These are phyloP conservation scores for Crithidia sp. DNA, from an alignment of 208 protist genomes.

Conservation along the genomic window DNA sequence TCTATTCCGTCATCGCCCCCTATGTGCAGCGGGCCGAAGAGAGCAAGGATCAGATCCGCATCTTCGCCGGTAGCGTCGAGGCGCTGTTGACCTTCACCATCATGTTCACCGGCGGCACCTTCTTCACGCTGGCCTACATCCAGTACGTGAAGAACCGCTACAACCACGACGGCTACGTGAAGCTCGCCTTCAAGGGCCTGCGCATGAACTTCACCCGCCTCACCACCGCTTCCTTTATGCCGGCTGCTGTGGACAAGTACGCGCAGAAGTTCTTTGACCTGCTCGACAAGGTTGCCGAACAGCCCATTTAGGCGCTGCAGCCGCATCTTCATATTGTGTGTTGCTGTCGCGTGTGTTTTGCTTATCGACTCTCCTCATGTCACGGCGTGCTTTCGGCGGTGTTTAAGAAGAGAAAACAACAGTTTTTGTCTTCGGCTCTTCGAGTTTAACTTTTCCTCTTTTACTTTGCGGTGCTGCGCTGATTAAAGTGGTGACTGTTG, in stretches of 20 bases:
- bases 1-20: constrained; percentile 37
- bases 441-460: background rate
- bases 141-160: constrained; percentile 84
- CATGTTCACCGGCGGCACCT: constrained; percentile 67
- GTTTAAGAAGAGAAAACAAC: background rate
- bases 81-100: constrained; percentile 70
- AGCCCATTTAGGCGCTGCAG: constrained; percentile 25
- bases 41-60: constrained; percentile 34
- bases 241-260: constrained; percentile 50
- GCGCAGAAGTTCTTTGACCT: constrained; percentile 75
- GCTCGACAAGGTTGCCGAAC: constrained; percentile 44
- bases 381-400: background rate
- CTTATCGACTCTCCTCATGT: background rate
- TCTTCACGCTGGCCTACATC: constrained; percentile 80
- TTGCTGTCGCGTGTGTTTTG: background rate
- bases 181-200: constrained; percentile 66
- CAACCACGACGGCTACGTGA: constrained; percentile 64
- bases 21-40: constrained; percentile 47
- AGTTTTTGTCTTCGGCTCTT: background rate
- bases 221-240: constrained; percentile 46
- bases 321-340: background rate
- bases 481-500: background rate
- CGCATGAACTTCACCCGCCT: constrained; percentile 64
- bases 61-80: constrained; percentile 67
- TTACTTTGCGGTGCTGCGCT: background rate